Evolutionary conservation across 495 filamentous ascomycete species (phyloP).

Genomic region (Eremomyces bilateralis): DNA sequence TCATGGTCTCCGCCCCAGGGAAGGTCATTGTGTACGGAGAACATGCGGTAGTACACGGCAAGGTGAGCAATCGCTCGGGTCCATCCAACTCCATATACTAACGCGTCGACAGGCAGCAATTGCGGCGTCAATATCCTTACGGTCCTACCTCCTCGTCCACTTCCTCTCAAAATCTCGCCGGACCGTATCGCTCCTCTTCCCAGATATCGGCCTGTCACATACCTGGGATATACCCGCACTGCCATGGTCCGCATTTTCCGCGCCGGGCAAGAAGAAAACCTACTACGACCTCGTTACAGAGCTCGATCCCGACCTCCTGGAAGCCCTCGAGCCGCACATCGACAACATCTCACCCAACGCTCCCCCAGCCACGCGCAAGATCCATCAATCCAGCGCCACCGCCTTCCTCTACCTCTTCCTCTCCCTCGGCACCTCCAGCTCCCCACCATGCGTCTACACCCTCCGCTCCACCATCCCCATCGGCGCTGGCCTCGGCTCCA

Average conservation of each 20-base stretch:
- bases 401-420: slow-evolving; percentile 87
- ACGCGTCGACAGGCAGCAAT: slow-evolving; percentile 44
- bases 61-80: slow-evolving; percentile 26
- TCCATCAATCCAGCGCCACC: slow-evolving; percentile 56
- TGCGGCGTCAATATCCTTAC: slow-evolving; percentile 79
- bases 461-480: slow-evolving; percentile 88
- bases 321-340: slow-evolving; percentile 57
- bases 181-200: slow-evolving; percentile 67
- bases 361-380: slow-evolving; percentile 45
- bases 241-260: slow-evolving; percentile 63
- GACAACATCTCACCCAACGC: slow-evolving; percentile 39
- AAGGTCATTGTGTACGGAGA: slow-evolving; percentile 97
- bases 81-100: neutral
- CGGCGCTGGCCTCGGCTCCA: slow-evolving; percentile 77
- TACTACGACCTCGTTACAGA: slow-evolving; percentile 73
- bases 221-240: slow-evolving; percentile 80
- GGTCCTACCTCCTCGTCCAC: slow-evolving; percentile 87
- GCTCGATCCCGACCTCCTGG: slow-evolving; percentile 64
- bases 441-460: slow-evolving; percentile 67
- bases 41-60: slow-evolving; percentile 90
- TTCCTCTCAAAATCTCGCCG: slow-evolving; percentile 68
- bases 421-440: slow-evolving; percentile 57
- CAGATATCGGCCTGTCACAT: slow-evolving; percentile 68
- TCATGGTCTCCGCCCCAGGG: slow-evolving; percentile 93
- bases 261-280: slow-evolving; percentile 67